Evolutionary conservation across 2,329 filamentous ascomycete genomes (phyloP).

Genomic region (Chrysoporthe austroafricana): DNA sequence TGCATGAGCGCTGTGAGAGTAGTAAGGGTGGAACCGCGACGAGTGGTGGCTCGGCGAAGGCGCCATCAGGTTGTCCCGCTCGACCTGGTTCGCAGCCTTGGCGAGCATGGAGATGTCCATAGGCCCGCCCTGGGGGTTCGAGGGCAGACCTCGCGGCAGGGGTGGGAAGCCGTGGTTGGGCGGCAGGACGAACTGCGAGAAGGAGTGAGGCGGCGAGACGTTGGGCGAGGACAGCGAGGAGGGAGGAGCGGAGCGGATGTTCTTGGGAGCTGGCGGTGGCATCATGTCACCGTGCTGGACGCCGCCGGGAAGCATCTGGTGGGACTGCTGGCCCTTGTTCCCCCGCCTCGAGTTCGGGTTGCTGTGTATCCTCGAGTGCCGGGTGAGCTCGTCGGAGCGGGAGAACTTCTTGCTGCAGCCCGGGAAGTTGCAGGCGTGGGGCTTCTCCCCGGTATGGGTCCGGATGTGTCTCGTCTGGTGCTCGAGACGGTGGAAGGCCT

Average conservation of each 20-base stretch:
- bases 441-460: slow-evolving; percentile 98
- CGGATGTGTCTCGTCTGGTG: slow-evolving; percentile 91
- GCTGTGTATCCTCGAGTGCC: slow-evolving; percentile 97
- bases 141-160: slow-evolving; percentile 48
- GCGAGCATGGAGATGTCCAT: slow-evolving; percentile 64
- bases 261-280: slow-evolving; percentile 75
- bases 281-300: slow-evolving; percentile 69
- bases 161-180: slow-evolving; percentile 50
- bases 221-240: slow-evolving; percentile 92
- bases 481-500: slow-evolving; percentile 97
- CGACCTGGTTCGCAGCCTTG: slow-evolving; percentile 64
- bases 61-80: slow-evolving; percentile 57
- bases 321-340: slow-evolving; percentile 71
- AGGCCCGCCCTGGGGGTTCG: slow-evolving; percentile 42
- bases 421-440: slow-evolving; percentile 92
- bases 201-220: slow-evolving; percentile 92
- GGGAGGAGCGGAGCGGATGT: slow-evolving; percentile 84
- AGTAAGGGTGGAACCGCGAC: slow-evolving; percentile 59
- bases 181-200: slow-evolving; percentile 67
- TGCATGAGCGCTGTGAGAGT: slow-evolving; percentile 51
- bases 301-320: slow-evolving; percentile 47
- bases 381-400: slow-evolving; percentile 92
- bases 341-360: slow-evolving; percentile 95
- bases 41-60: slow-evolving; percentile 47
- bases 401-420: slow-evolving; percentile 94